These are phyloP conservation scores for Penicillium sumatraense DNA, from an alignment of 2,329 filamentous ascomycete species.

Conservation along the genomic window DNA sequence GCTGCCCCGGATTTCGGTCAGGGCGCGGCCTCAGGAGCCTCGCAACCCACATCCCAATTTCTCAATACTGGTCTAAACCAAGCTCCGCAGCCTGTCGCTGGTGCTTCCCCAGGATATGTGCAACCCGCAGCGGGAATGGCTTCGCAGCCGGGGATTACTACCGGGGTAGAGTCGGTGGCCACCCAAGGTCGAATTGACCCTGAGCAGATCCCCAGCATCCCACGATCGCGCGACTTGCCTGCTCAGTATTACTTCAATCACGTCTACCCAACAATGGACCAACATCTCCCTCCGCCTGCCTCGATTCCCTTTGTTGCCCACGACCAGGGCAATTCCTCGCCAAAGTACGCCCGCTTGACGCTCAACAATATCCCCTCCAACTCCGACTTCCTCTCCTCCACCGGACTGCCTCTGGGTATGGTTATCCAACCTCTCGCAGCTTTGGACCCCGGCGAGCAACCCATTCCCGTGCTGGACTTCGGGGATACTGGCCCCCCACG, in stretches of 20 bases:
- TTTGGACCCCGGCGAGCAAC: constrained; percentile 79
- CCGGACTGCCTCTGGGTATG: constrained; percentile 83
- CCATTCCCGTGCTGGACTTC: constrained; percentile 93
- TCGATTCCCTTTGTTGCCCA: constrained; percentile 88
- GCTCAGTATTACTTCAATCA: constrained; percentile 85
- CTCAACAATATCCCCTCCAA: constrained; percentile 91
- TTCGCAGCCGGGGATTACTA: constrained; percentile 39
- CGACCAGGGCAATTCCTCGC: constrained; percentile 95
- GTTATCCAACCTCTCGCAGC: constrained; percentile 85
- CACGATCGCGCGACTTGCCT: constrained; percentile 77
- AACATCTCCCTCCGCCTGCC: constrained; percentile 86
- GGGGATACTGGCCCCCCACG: constrained; percentile 87
- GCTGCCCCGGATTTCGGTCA: constrained; percentile 73
- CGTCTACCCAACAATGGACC: constrained; percentile 94
- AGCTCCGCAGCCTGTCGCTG: constrained; percentile 35
- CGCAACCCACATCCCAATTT: constrained; percentile 61
- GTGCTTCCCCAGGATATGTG: constrained; percentile 26
- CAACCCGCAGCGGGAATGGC: constrained; percentile 28
- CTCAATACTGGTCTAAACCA: constrained; percentile 59
- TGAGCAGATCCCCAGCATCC: constrained; percentile 91
- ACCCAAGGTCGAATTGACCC: constrained; percentile 80
- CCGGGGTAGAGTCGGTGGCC: constrained; percentile 60
- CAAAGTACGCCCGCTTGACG: constrained; percentile 88
- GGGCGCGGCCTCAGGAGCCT: constrained; percentile 65
- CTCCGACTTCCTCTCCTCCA: constrained; percentile 76